A percentile compares a stretch with the other conserved stretches of the same genome.
Evolutionary conservation across 2,329 filamentous ascomycete genomes (phyloP).

Genomic region (Pseudodiploospora longispora): DNA sequence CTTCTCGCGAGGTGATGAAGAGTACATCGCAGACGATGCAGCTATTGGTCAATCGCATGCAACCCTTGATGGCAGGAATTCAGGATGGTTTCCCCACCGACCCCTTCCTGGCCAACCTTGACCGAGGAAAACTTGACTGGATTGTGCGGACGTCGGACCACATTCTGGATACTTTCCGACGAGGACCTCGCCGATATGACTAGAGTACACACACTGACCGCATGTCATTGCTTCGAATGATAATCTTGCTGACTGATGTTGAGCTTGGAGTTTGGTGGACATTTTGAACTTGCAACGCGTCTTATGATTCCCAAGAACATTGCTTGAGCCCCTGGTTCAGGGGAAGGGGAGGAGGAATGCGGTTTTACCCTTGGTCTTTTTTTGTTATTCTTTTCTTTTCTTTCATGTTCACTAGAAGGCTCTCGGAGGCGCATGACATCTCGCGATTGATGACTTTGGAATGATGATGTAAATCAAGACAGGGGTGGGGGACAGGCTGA

Average conservation of each 20-base stretch:
- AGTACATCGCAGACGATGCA: conserved; percentile 32
- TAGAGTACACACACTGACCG: conserved; percentile 6
- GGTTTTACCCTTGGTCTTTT: no score
- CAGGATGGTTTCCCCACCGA: conserved; percentile 30
- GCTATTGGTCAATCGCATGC: conserved; percentile 27
- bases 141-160: conserved; percentile 28
- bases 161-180: conserved; percentile 24
- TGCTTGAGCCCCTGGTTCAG: no score
- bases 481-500: no score
- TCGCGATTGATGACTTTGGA: no score
- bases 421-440: no score
- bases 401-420: no score
- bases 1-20: conserved; percentile 27
- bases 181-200: conserved; percentile 20
- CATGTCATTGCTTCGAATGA: not conserved
- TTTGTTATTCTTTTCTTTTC: no score
- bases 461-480: no score
- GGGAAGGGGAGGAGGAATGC: no score
- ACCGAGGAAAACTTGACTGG: conserved; percentile 31
- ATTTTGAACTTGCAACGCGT: no score
- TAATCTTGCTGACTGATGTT: not conserved
- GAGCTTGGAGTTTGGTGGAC: not conserved
- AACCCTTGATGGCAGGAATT: conserved; percentile 25
- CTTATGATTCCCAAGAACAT: no score
- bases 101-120: conserved; percentile 30